phyloP scores from a whole-genome alignment of 139 green algal genomes.

The Pleodorina starrii region DNA sequence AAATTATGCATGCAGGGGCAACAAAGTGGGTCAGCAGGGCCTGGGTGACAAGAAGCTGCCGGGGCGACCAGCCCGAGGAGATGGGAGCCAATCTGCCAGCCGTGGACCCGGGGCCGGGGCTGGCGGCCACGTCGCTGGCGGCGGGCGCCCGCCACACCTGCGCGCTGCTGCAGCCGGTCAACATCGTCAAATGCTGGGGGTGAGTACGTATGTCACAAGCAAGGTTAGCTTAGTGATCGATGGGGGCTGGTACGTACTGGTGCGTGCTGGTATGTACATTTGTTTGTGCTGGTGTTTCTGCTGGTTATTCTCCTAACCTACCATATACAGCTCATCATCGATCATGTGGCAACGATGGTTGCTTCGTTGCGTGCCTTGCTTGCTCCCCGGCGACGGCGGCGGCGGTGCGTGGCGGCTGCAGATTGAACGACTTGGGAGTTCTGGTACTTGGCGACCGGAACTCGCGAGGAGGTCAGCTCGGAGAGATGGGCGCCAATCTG shows the following conservation, averaged over 20 bases:
- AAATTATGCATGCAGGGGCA: neutral
- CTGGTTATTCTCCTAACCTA: neutral
- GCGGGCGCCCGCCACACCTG: neutral
- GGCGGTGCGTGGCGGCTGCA: neutral
- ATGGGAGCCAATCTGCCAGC: neutral
- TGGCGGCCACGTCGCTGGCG: neutral
- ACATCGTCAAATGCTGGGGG: conserved; percentile 23
- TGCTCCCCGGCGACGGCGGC: neutral
- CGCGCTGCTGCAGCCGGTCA: conserved; percentile 10
- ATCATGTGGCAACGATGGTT: no score
- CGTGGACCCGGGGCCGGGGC: neutral
- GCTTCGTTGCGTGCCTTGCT: neutral
- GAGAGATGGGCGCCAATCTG: neutral
- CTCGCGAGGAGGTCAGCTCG: neutral
- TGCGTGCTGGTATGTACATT: neutral
- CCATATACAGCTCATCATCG: neutral
- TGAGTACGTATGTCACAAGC: neutral
- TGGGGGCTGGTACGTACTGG: neutral
- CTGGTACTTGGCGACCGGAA: neutral
- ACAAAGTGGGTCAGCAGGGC: neutral
- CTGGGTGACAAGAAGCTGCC: neutral
- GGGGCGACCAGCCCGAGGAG: neutral
- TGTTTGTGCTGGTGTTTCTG: neutral
- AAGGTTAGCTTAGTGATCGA: neutral
- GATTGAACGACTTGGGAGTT: neutral